A percentile compares a stretch with the other conserved stretches of the same genome.
Evolutionary conservation across 2,329 filamentous ascomycete genomes (phyloP).

Genomic region (Sclerotinia spermophila): DNA sequence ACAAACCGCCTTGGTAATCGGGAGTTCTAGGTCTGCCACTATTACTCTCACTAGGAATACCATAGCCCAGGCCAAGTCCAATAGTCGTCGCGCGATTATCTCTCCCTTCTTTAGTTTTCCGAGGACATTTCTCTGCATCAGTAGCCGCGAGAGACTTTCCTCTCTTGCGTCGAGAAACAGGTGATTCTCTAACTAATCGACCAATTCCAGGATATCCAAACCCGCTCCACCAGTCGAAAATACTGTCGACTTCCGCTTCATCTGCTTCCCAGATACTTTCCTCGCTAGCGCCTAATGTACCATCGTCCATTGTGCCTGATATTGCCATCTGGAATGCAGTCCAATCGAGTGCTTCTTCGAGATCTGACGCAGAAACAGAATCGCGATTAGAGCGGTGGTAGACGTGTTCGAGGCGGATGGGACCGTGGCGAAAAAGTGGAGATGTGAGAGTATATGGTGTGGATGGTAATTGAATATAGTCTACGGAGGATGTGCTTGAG

Average conservation of each 20-base stretch:
- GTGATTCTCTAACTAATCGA: slow-evolving; percentile 20
- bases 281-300: slow-evolving; percentile 28
- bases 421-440: slow-evolving; percentile 52
- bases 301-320: slow-evolving; percentile 52
- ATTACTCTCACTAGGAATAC: not conserved
- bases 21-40: not conserved
- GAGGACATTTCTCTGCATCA: not conserved
- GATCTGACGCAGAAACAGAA: slow-evolving; percentile 9
- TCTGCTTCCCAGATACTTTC: slow-evolving; percentile 24
- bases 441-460: slow-evolving; percentile 49
- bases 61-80: not conserved
- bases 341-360: slow-evolving; percentile 56
- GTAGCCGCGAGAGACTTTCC: not conserved
- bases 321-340: slow-evolving; percentile 64
- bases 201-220: slow-evolving; percentile 27
- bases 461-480: slow-evolving; percentile 39
- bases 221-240: slow-evolving; percentile 29
- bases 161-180: slow-evolving; percentile 10
- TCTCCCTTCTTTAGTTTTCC: not conserved
- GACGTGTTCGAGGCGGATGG: slow-evolving; percentile 49
- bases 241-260: slow-evolving; percentile 26
- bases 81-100: not conserved
- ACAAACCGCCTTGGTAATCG: not conserved
- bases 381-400: slow-evolving; percentile 39
- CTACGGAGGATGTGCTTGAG: not conserved